These are phyloP conservation scores for Phytophthora podocarpi DNA, from an alignment of 352 stramenopile species.

Conservation along the genomic window DNA sequence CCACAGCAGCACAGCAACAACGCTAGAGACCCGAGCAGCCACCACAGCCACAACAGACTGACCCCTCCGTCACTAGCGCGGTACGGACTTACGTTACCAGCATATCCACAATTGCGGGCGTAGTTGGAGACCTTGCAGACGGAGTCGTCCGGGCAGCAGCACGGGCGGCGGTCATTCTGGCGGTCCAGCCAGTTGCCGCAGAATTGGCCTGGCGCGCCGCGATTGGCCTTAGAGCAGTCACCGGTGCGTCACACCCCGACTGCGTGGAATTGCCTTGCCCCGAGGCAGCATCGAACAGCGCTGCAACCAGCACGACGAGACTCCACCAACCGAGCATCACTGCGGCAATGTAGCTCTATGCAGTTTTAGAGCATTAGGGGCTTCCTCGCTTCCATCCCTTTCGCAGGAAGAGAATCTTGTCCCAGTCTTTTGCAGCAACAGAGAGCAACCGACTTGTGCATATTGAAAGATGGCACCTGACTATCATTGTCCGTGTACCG, in stretches of 20 bases:
- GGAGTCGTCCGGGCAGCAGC: constrained; percentile 49
- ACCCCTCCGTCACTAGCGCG: neutral
- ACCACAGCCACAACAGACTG: constrained; percentile 53
- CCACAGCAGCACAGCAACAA: constrained; percentile 37
- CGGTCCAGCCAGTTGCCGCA: constrained; percentile 65
- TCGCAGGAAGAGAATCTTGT: constrained; percentile 5
- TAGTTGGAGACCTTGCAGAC: constrained; percentile 59
- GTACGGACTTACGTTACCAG: neutral
- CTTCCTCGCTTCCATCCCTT: neutral
- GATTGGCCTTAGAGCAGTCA: constrained; percentile 50
- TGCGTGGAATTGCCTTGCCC: constrained; percentile 25
- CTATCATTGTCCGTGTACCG: neutral
- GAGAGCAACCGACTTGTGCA: neutral
- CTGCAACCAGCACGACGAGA: neutral
- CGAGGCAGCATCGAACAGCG: constrained; percentile 1
- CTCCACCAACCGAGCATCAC: neutral
- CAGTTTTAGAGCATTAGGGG: no score
- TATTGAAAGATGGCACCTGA: neutral
- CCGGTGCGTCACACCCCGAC: constrained; percentile 51
- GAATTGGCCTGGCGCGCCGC: constrained; percentile 40
- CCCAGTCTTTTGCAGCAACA: constrained; percentile 2
- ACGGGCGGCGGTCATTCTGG: constrained; percentile 41
- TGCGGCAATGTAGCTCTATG: no score
- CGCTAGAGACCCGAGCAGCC: constrained; percentile 35
- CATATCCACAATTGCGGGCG: constrained; percentile 46